Evolutionary conservation across 768 basidiomycete species (phyloP).

Genomic region (Leccinum imitatum): DNA sequence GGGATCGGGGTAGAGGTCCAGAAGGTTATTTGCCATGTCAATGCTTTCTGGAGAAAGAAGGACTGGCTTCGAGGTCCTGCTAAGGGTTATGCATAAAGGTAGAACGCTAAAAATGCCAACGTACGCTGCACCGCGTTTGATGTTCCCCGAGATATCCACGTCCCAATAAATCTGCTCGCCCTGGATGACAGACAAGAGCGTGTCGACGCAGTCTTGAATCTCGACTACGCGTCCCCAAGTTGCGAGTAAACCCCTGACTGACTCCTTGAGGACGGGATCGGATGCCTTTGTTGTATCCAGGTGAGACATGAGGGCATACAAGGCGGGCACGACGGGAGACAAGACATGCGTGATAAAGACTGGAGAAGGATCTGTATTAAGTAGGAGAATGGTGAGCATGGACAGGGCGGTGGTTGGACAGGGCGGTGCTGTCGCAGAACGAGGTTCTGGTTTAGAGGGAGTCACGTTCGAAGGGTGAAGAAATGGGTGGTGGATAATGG

Average conservation of each 20-base stretch:
- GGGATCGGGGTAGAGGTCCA: slow-evolving; percentile 78
- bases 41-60: slow-evolving; percentile 56
- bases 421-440: slow-evolving; percentile 1
- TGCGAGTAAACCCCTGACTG: slow-evolving; percentile 55
- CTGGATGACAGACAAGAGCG: slow-evolving; percentile 59
- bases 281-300: slow-evolving; percentile 55
- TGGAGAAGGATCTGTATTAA: slow-evolving; percentile 81
- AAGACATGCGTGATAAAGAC: slow-evolving; percentile 58
- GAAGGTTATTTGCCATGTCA: slow-evolving; percentile 46
- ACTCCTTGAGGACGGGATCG: slow-evolving; percentile 63
- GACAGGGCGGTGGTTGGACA: slow-evolving; percentile 45
- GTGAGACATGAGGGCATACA: slow-evolving; percentile 64
- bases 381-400: slow-evolving; percentile 54
- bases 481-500: slow-evolving; percentile 50
- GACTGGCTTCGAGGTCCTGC: slow-evolving; percentile 33
- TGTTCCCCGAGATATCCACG: slow-evolving; percentile 52
- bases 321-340: slow-evolving; percentile 62
- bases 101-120: slow-evolving; percentile 25
- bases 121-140: slow-evolving; percentile 44
- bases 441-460: background rate
- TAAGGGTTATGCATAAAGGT: background rate
- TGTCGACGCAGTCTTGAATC: slow-evolving; percentile 47
- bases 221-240: slow-evolving; percentile 77
- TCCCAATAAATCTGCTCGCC: slow-evolving; percentile 55
- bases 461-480: background rate